Conservation (phyloP, 768 basidiomycete species). For the Pilatotrama ljubarskyi region DNA sequence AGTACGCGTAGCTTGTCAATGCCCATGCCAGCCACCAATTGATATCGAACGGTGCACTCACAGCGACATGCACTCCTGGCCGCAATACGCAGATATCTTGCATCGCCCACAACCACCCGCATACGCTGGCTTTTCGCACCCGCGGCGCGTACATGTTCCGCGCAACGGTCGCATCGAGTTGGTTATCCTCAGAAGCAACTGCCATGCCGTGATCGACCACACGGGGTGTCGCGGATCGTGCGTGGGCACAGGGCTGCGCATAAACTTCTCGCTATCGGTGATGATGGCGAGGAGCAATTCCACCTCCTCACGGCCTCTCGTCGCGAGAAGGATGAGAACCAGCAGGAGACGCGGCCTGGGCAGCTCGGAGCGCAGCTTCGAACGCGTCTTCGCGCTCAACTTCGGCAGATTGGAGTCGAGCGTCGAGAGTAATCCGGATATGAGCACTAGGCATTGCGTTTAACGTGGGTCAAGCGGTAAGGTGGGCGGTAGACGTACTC, state of each 20-base stretch:
- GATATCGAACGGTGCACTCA: neutral
- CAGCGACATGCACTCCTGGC: neutral
- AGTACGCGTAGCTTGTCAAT: neutral
- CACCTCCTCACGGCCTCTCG: neutral
- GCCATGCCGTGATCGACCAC: neutral
- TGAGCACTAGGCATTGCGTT: neutral
- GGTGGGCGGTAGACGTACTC: neutral
- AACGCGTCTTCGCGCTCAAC: neutral
- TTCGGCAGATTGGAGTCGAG: neutral
- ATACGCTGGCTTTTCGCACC: constrained; percentile 1
- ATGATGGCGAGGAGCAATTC: neutral
- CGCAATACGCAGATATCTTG: neutral
- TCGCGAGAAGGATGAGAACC: neutral
- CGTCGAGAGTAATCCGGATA: neutral
- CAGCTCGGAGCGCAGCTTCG: constrained; percentile 2
- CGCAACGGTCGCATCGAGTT: neutral
- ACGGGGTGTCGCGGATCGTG: constrained; percentile 1
- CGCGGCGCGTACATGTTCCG: neutral
- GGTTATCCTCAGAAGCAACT: neutral
- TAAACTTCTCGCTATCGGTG: neutral
- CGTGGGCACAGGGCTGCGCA: neutral
- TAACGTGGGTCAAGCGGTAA: neutral
- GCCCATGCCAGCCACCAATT: neutral
- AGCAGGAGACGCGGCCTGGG: neutral
- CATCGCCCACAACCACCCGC: neutral